phyloP scores from a whole-genome alignment of 2,329 filamentous ascomycete species.

The Amylocarpus encephaloides region DNA sequence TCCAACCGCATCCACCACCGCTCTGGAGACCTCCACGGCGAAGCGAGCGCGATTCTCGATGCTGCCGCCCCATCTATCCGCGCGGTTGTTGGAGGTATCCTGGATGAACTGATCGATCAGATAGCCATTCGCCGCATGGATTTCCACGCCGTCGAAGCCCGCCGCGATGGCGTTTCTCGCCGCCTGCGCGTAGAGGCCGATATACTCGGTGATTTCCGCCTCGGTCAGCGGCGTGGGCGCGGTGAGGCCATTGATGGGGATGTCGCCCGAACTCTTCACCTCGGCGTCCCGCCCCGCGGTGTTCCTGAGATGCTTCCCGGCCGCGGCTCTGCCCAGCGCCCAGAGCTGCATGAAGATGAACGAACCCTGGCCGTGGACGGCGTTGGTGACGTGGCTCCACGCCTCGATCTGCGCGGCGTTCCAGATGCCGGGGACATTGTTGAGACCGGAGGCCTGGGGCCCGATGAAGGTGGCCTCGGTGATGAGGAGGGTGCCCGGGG shows the following conservation, averaged over 20 bases:
- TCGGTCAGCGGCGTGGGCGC: background rate
- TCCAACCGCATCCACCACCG: conserved; percentile 45
- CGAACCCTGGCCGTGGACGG: conserved; percentile 55
- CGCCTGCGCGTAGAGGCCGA: conserved; percentile 3
- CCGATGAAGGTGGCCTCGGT: conserved; percentile 51
- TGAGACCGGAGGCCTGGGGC: conserved; percentile 36
- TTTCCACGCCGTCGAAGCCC: conserved; percentile 24
- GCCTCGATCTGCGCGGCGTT: conserved; percentile 44
- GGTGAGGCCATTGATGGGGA: background rate
- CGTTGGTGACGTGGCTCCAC: conserved; percentile 53
- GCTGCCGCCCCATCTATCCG: conserved; percentile 46
- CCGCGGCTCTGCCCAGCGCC: conserved; percentile 44
- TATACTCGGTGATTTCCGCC: conserved; percentile 3
- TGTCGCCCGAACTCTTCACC: background rate
- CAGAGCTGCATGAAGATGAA: conserved; percentile 59
- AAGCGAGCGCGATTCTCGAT: conserved; percentile 47
- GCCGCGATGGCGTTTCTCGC: conserved; percentile 19
- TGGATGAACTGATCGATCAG: conserved; percentile 20
- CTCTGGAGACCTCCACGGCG: conserved; percentile 45
- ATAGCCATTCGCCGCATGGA: conserved; percentile 23
- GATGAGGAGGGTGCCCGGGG: conserved; percentile 48
- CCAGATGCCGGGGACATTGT: conserved; percentile 50
- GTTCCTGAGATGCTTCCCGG: background rate
- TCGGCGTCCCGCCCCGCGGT: background rate
- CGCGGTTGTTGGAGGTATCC: conserved; percentile 45